Evolutionary conservation across 2,329 filamentous ascomycete genomes (phyloP), one percentile per base, ranked within the genome.

Genomic region (Aspergillus glaucus): DNA sequence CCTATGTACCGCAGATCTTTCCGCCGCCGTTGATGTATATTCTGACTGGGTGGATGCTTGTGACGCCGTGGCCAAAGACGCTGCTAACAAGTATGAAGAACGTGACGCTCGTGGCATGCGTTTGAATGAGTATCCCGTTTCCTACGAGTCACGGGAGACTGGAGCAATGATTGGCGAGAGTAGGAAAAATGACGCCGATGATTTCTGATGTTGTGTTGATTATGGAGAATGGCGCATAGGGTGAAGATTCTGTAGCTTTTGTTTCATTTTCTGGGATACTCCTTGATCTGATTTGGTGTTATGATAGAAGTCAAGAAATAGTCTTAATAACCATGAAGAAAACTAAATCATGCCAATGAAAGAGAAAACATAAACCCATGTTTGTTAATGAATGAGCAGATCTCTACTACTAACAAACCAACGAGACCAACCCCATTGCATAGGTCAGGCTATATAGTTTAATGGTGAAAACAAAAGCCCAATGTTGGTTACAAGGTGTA

Each of bases 11-110:
- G 6, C 53, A 95, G 89, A 94, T 68, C 82, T 97, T 22, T 94
- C 88, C 22, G 88, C 87, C 12, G 82, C 89, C 0, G 90, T 98
- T 43, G 93, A 98, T 66, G 92, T 98, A 6, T 98, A 98, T 65
- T 88, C 88, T 30, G 93, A 97, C 69, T 98, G 93, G 93, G 88
- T 98, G 55, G 93, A 98, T 72, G 93, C 93, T n/a, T 87, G 85
- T 65, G 85, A 88, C 63, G 77, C 81, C 5, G 84, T 87, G 44
- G 84, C 84, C 14, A 84, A 86, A 62, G 77, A 83, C 51, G 75
- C 77, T 17, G 76, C 74, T 37, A 63, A 61, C 45, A 63, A 62
- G 44, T 65, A 67, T 42, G 65, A 66, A 46, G 58, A 55, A 30
- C 52, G 39, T 45, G 58, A 57, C 49, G 24, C 46, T 30, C 48